Base-by-base conservation (phyloP, 2,329 filamentous ascomycete species). In the Colletotrichum spaethianum region DNA sequence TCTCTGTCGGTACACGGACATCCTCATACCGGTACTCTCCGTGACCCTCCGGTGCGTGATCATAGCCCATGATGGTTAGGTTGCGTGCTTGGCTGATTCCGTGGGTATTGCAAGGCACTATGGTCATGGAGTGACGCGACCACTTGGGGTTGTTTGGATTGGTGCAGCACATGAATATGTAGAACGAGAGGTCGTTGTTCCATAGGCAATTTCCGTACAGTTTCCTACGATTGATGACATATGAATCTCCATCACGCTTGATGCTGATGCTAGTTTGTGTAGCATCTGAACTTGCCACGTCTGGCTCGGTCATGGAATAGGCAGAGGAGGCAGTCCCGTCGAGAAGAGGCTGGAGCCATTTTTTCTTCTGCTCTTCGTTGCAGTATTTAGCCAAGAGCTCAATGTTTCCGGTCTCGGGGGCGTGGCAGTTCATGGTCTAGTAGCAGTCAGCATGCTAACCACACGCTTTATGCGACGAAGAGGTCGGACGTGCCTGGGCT, bases 381-480 rank as follows among this genome's bases (percentile, higher is more conserved):
- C 94, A 95, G 81, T 97, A 98, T 85, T 95, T 96, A 79, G 95
- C 95, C 76, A 98, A 81, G 31, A 98, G 94, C 82, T 98, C 95
- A 94, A 98, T 98, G 83, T 98, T 98, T 60, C 95, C 95, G 2
- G 95, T 98, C 82, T 98, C 95, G 2, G 95, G 95, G 6, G 95
- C 95, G 50, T 95, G 89, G 83, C 95, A 97, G 83, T 98, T 98
- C 81, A 92, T 93, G 28, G 94, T 84, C 82, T 84, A 63, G 11
- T 26, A 11, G 16, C 23, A 28, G 33, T 63, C 28, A 70, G 56
- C 40, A 44, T 28, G 9, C 5, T n/a, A 23, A 1, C 28, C 6
- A n/a, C 23, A 26, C 26, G 11, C 5, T 31, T 44, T 12, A 38
- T 26, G 18, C 6, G 16, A 46, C n/a, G 11, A 53, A 78, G 26